Conservation (phyloP, 164 flowering plant species). For the Vitis rotundifolia region DNA sequence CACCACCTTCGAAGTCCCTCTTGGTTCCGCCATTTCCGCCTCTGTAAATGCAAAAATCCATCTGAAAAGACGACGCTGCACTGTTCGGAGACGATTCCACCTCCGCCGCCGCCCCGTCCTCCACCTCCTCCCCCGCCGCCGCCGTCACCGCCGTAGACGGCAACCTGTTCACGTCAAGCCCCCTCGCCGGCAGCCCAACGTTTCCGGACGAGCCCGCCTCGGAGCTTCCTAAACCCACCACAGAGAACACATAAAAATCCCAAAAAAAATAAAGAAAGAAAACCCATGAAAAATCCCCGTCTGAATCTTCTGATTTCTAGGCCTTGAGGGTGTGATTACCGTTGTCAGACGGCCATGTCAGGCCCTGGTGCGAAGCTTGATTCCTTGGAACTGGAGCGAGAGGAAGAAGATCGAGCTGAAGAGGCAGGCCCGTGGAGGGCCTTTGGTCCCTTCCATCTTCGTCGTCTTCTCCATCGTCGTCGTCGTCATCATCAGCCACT, state of each 20-base stretch:
- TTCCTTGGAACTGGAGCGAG: slow-evolving; percentile 37
- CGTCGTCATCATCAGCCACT: background rate
- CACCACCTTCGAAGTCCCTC: background rate
- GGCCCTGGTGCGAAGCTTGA: slow-evolving; percentile 14
- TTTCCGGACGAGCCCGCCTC: slow-evolving; percentile 30
- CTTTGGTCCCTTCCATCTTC: background rate
- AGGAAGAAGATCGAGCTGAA: slow-evolving; percentile 61
- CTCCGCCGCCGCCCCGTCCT: slow-evolving; percentile 5
- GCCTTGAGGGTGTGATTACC: slow-evolving; percentile 21
- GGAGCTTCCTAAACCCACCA: slow-evolving; percentile 20
- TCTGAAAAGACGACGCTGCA: slow-evolving; percentile 20
- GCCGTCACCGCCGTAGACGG: background rate
- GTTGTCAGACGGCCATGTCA: slow-evolving; percentile 39
- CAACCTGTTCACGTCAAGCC: slow-evolving; percentile 20
- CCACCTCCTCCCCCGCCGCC: slow-evolving; percentile 9
- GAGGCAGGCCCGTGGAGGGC: slow-evolving; percentile 22
- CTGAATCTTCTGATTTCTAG: too few relatives aligned
- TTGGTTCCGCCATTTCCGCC: slow-evolving; percentile 8
- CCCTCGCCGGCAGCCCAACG: slow-evolving; percentile 8
- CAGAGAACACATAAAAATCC: background rate
- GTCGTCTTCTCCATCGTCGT: slow-evolving; percentile 1
- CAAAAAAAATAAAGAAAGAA: background rate
- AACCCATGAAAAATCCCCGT: background rate
- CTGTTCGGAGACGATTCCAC: slow-evolving; percentile 19
- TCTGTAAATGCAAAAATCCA: slow-evolving; percentile 14